phyloP scores from a whole-genome alignment of 1,284 basidiomycete species.

The Apiotrichum mycotoxinovorans region DNA sequence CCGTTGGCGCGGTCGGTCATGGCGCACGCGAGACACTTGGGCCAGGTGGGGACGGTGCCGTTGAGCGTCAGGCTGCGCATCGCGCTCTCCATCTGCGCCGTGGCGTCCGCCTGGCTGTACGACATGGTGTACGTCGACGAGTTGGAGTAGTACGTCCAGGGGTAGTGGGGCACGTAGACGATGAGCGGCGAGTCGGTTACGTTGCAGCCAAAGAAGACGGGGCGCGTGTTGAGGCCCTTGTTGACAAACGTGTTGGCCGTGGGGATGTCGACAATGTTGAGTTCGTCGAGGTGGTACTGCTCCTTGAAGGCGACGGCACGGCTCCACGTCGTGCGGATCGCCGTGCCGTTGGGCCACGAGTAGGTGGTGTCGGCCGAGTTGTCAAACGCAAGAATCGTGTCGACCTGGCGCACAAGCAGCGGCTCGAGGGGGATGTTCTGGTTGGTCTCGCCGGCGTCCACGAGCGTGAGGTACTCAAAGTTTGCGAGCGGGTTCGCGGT shows the following conservation, averaged over 20 bases:
- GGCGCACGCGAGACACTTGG: slow-evolving; percentile 51
- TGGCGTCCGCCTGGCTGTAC: slow-evolving; percentile 45
- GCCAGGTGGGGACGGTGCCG: slow-evolving; percentile 42
- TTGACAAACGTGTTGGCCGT: slow-evolving; percentile 53
- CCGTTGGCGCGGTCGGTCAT: slow-evolving; percentile 48
- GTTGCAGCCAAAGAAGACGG: slow-evolving; percentile 50
- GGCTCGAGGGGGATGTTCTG: slow-evolving; percentile 56
- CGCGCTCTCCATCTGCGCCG: slow-evolving; percentile 38
- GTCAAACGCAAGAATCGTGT: slow-evolving; percentile 56
- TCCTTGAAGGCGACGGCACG: slow-evolving; percentile 28
- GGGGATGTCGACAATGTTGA: slow-evolving; percentile 52
- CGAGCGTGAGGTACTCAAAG: slow-evolving; percentile 48
- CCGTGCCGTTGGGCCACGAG: slow-evolving; percentile 55
- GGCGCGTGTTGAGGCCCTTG: slow-evolving; percentile 54
- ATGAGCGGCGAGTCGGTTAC: slow-evolving; percentile 50
- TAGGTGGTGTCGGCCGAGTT: slow-evolving; percentile 54
- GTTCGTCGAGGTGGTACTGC: slow-evolving; percentile 27
- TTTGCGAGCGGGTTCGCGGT: slow-evolving; percentile 39
- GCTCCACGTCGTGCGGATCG: slow-evolving; percentile 45
- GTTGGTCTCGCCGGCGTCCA: slow-evolving; percentile 53
- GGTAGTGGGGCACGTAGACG: slow-evolving; percentile 53
- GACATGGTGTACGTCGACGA: slow-evolving; percentile 48
- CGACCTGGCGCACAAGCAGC: slow-evolving; percentile 53
- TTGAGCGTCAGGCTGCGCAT: slow-evolving; percentile 44
- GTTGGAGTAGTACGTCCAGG: slow-evolving; percentile 49